phyloP scores from a whole-genome alignment of 352 stramenopile genomes.

The Phytophthora sansomeana region DNA sequence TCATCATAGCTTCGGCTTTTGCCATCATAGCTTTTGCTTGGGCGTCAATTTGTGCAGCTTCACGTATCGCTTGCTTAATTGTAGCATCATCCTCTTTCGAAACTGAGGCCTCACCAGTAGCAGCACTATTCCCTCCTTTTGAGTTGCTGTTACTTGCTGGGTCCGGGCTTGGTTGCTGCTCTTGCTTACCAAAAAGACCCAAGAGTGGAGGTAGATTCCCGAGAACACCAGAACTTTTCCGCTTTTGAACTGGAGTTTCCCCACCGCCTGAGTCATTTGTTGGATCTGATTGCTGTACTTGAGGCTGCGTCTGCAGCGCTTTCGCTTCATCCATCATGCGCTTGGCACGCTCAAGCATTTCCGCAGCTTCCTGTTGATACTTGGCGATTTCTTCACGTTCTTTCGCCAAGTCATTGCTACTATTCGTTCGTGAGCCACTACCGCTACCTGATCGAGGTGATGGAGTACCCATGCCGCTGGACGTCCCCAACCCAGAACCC shows the following conservation, averaged over 20 bases:
- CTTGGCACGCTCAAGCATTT: slow-evolving; percentile 75
- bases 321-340: slow-evolving; percentile 83
- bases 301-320: slow-evolving; percentile 38
- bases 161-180: slow-evolving; percentile 8
- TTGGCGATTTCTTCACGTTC: slow-evolving; percentile 74
- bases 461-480: slow-evolving; percentile 54
- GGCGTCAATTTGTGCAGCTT: slow-evolving; percentile 63
- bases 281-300: slow-evolving; percentile 12
- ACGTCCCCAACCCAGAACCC: slow-evolving; percentile 35
- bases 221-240: slow-evolving; percentile 31
- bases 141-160: background rate
- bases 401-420: slow-evolving; percentile 36
- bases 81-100: slow-evolving; percentile 40
- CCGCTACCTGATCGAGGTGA: slow-evolving; percentile 21
- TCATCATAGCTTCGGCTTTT: slow-evolving; percentile 71
- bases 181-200: slow-evolving; percentile 33
- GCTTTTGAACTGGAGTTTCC: slow-evolving; percentile 8
- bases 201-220: slow-evolving; percentile 31
- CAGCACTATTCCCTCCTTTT: background rate
- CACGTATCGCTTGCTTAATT: slow-evolving; percentile 53
- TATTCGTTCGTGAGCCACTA: slow-evolving; percentile 10
- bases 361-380: slow-evolving; percentile 68
- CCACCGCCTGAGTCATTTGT: slow-evolving; percentile 1
- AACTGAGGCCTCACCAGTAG: background rate
- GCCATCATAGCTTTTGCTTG: slow-evolving; percentile 83